Evolutionary conservation across 2,329 filamentous ascomycete species (phyloP), one percentile per base, ranked within the genome.

Genomic region (Colletotrichum tabaci): DNA sequence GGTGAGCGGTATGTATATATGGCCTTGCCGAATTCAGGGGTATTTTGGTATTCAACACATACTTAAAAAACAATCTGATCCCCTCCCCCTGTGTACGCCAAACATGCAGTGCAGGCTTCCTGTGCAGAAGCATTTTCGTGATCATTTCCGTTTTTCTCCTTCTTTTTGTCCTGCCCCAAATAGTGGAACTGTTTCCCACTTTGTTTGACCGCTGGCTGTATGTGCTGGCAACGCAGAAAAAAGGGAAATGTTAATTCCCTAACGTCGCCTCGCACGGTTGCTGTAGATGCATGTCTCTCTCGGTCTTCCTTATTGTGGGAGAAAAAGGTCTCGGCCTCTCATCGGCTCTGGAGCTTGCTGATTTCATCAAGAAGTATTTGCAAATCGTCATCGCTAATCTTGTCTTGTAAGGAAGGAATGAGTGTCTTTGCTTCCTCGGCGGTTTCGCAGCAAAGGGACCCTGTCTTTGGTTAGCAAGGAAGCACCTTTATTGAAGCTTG

Each of bases 381-480:
- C 74, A 99, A 84, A 76, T 97, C 94, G 46, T 94, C 93, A 80
- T 98, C 96, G 73, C 89, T 89, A 78, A 98, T 97, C 85, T 99
- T 99, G 82, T 95, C 92, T 76, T 91, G 88, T 61, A 99, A 83
- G 68, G 90, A 98, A 1, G 96, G 97, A 74, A 99, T 97, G 70
- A 99, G 88, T 10, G 94, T 98, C 85, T 98, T 98, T 72, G 96
- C 96, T 84, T 99, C 97, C 80, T 99, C 96, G 70, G 94, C 93
- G 55, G 91, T 93, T 77, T 97, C 95, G 80, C 95, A 98, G 82
- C 95, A 98, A 49, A 99, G 87, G 42, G 94, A 97, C 44, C 95
- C 95, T 97, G 23, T 9, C 4, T 58, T 21, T 12, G 21, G 47
- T 74, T 64, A 73, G 73, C 46, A 56, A 49, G 9, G 3, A 15